phyloP scores from a whole-genome alignment of 768 basidiomycete genomes.

The Tricholoma terreum region DNA sequence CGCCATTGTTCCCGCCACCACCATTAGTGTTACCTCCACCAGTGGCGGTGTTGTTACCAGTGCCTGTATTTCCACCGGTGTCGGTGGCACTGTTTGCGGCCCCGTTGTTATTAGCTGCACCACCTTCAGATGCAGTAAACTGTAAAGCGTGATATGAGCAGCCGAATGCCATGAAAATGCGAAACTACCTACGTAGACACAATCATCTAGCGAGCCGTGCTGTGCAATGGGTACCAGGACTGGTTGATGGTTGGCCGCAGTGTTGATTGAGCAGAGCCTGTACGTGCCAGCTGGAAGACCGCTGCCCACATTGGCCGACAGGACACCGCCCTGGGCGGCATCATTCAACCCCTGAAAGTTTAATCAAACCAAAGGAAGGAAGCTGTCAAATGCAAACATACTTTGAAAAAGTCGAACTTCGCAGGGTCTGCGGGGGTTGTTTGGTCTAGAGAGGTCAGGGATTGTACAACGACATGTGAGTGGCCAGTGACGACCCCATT shows the following conservation, averaged over 20 bases:
- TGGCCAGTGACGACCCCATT: conserved; percentile 46
- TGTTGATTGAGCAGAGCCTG: conserved; percentile 54
- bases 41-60: neutral
- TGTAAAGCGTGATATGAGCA: conserved; percentile 11
- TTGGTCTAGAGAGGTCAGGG: conserved; percentile 35
- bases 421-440: conserved; percentile 44
- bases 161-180: neutral
- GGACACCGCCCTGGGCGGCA: conserved; percentile 43
- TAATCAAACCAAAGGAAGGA: conserved; percentile 19
- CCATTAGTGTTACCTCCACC: neutral
- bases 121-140: conserved; percentile 32
- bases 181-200: conserved; percentile 47
- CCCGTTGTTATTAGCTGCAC: conserved; percentile 5
- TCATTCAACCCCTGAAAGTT: conserved; percentile 46
- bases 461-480: conserved; percentile 53
- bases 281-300: conserved; percentile 62
- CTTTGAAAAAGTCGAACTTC: conserved; percentile 53
- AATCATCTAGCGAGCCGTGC: conserved; percentile 60
- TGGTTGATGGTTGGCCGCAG: conserved; percentile 57
- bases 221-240: conserved; percentile 57
- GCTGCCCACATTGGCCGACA: conserved; percentile 46
- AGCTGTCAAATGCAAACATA: neutral
- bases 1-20: neutral
- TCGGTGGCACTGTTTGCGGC: neutral
- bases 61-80: conserved; percentile 4